These are phyloP conservation scores for Orbilia brochopaga DNA, from an alignment of 2,329 filamentous ascomycete genomes.

Conservation along the genomic window DNA sequence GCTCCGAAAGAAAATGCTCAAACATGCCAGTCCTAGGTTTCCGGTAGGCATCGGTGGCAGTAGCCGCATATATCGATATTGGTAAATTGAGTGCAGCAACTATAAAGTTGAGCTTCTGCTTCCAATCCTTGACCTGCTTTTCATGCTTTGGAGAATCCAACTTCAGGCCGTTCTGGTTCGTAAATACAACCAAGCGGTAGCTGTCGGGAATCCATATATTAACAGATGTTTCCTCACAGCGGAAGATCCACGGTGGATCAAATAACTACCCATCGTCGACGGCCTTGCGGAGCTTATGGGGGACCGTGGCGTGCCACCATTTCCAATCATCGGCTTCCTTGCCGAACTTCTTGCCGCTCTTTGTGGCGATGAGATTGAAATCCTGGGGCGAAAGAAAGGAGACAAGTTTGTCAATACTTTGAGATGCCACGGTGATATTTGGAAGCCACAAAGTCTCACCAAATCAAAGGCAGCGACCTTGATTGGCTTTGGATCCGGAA, in stretches of 20 bases:
- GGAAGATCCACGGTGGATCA: neutral
- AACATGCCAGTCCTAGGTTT: constrained; percentile 93
- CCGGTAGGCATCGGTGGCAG: constrained; percentile 74
- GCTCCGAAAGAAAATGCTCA: constrained; percentile 67
- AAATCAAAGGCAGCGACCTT: constrained; percentile 77
- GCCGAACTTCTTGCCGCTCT: constrained; percentile 80
- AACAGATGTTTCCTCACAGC: neutral
- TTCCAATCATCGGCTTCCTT: constrained; percentile 81
- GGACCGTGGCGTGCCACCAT: constrained; percentile 84
- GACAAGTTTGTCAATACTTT: constrained; percentile 3
- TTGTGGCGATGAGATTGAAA: constrained; percentile 80
- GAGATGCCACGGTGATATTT: neutral
- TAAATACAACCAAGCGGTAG: constrained; percentile 78
- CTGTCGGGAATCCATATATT: constrained; percentile 59
- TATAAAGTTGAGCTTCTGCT: constrained; percentile 63
- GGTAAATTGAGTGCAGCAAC: constrained; percentile 75
- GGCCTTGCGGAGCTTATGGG: constrained; percentile 69
- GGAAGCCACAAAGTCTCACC: constrained; percentile 56
- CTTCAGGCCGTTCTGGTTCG: constrained; percentile 84
- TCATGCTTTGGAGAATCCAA: constrained; percentile 72
- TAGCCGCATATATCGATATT: constrained; percentile 82
- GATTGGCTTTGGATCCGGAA: constrained; percentile 57
- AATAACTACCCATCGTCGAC: constrained; percentile 70
- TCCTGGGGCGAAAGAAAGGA: constrained; percentile 64
- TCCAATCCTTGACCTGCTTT: constrained; percentile 77